Evolutionary conservation across 805 yeast genomes (phyloP), one percentile per base, ranked within the genome.

Genomic region (Lipomyces yamadae): DNA sequence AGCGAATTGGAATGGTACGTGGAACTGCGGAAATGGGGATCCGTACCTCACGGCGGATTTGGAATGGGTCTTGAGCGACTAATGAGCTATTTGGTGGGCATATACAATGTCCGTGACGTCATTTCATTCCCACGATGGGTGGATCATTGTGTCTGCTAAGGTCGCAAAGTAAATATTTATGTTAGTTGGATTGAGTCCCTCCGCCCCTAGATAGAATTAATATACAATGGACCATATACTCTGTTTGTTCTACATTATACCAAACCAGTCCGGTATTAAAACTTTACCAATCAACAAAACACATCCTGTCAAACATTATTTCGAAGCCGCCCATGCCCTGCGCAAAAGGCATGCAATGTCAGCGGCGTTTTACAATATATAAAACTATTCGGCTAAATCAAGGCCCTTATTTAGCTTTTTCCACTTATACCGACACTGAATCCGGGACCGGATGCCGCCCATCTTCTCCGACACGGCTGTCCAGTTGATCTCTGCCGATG

Each of bases 401-500:
- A 42, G 18, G 15, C 48, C 55, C 52, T 60, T 60, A 48, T 53
- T 67, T 52, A 67, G 42, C 78, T 93, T 94, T 75, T 89, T 89
- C 97, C 98, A 94, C 76, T 94, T 94, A 78, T 94, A 94, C 66
- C 98, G 85, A 76, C 98, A 93, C 78, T 94, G 98, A 70, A 94
- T 93, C 72, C 98, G 83, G 1, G 97, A 90, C 69, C 98, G 84
- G 1, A 86, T 81, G 2, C 97, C 97, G 42, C 91, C 88, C 96
- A 94, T 92, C 60, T 85, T 81, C 76, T 94, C 98, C 74, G 94
- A 88, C 2, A 94, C 96, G 4, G 87, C 80, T 0, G 98, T 93
- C 98, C 98, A 94, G 76, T 94, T 94, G 63, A 93, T 86, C 6
- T 72, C 72, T 13, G 60, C 72, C 4, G 72, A 70, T 8, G 77